These are phyloP conservation scores for Flaveria sonorensis DNA, from an alignment of 129 eudicot species.

Conservation along the genomic window DNA sequence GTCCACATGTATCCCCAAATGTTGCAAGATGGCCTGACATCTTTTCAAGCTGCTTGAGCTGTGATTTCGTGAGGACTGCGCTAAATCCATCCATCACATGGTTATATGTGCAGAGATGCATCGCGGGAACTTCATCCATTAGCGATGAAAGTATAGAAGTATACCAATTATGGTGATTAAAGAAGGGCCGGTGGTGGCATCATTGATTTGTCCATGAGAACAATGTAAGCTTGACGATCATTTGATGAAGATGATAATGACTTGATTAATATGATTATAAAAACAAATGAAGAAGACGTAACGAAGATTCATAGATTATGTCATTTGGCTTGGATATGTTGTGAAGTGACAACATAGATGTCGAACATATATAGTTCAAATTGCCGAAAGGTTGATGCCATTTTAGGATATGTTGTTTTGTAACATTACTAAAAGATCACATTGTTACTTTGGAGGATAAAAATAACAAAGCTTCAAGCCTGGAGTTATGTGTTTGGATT, in stretches of 20 bases:
- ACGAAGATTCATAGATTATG: conserved; percentile 17
- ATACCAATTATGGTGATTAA: conserved; percentile 51
- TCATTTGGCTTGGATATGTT: conserved; percentile 24
- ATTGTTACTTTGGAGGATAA: conserved; percentile 21
- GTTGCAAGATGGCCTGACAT: conserved; percentile 40
- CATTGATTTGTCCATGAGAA: conserved; percentile 52
- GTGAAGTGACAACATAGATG: conserved; percentile 10
- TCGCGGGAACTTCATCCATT: conserved; percentile 25
- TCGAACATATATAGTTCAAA: background rate
- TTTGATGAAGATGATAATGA: conserved; percentile 24
- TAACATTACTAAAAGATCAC: background rate
- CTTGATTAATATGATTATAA: conserved; percentile 7
- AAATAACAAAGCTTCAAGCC: conserved; percentile 28
- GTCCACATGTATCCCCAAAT: conserved; percentile 40
- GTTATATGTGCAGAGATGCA: conserved; percentile 51
- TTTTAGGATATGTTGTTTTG: background rate
- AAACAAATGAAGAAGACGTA: conserved; percentile 18
- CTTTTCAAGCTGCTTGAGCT: conserved; percentile 33
- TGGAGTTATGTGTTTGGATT: conserved; percentile 34
- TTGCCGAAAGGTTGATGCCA: conserved; percentile 30
- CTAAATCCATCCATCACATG: conserved; percentile 49
- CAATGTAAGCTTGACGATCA: conserved; percentile 41
- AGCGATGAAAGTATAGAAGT: conserved; percentile 47
- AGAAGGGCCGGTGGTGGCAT: conserved; percentile 48
- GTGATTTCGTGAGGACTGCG: conserved; percentile 37